Base-by-base conservation (phyloP, 2,329 filamentous ascomycete genomes). In the Penicillium sumatraense region DNA sequence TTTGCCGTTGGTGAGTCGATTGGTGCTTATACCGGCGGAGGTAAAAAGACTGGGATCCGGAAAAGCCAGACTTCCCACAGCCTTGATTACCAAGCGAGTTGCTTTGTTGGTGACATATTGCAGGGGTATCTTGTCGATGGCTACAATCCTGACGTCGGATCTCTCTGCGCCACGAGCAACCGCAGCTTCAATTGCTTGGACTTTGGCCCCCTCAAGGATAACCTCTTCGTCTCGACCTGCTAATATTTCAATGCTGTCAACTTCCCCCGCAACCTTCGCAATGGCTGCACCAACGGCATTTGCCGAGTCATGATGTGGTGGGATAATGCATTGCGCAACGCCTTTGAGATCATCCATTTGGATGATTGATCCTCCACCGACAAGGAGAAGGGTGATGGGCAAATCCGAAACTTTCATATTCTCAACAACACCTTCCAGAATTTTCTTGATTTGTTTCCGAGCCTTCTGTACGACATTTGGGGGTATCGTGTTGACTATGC, bases 221-320 rank as follows among this genome's bases (percentile, higher is more conserved):
- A 49, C 49, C 13, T 54, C 60, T 26, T 65, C 62, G 26, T 60
- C 58, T 18, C 60, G 56, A 14, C 58, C 74, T 20, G 77, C 74
- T 14, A 78, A 61, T 9, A 80, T 77, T 56, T 81, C 75, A n/a
- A 84, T 79, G 1, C 79, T 70, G 52, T 86, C 83, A 2, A 85
- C 71, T 9, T 79, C 78, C 0, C 81, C 82, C 2, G 79, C 78
- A 0, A 84, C 79, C 50, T 82, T 82, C 2, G 81, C 81, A 27
- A 84, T 84, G 0, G 84, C 84, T 1, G 84, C 84, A 5, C 84
- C 84, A 2, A 87, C 81, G 0, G 84, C 84, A 65, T 86, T 87
- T 3, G 84, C 84, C 0, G 81, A 82, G 53, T 81, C 82, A 26
- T 82, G 75, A 47, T 80, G 80, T 2, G 79, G 75, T 1, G 84